phyloP scores from a whole-genome alignment of 192 early-diverging fungal genomes.

The Coemansia asiatica region DNA sequence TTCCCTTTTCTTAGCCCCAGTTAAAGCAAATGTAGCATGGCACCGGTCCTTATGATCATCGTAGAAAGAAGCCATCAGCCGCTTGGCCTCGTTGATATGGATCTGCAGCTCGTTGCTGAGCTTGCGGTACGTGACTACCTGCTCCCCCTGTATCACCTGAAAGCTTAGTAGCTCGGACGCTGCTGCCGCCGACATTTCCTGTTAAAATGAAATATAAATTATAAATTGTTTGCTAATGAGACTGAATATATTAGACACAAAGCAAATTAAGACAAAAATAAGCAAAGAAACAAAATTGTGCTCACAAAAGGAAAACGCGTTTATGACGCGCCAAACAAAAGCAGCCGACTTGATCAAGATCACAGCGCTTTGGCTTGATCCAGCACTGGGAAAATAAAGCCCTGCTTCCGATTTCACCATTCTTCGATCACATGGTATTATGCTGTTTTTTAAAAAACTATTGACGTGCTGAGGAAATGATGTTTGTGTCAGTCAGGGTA shows the following conservation, averaged over 20 bases:
- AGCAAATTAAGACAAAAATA: background rate
- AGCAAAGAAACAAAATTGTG: background rate
- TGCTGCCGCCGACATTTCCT: background rate
- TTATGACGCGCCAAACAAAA: background rate
- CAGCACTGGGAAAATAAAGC: background rate
- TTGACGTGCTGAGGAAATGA: too few relatives aligned
- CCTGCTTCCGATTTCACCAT: background rate
- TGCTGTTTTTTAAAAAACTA: too few relatives aligned
- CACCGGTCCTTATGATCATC: slow-evolving; percentile 24
- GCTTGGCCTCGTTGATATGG: slow-evolving; percentile 43
- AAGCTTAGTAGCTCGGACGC: slow-evolving; percentile 25
- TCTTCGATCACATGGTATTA: background rate
- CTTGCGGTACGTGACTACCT: slow-evolving; percentile 50
- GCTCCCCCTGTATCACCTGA: slow-evolving; percentile 37
- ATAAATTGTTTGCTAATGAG: background rate
- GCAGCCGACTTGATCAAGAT: background rate
- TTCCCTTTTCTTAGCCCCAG: slow-evolving; percentile 9
- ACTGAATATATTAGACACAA: background rate
- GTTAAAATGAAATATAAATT: background rate
- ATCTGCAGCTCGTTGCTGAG: slow-evolving; percentile 51
- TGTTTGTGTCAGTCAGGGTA: too few relatives aligned
- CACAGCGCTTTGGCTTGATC: background rate
- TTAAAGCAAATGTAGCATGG: slow-evolving; percentile 42
- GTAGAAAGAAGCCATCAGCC: slow-evolving; percentile 35
- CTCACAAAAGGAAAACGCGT: background rate